phyloP scores from a whole-genome alignment of 257 asterid species.

The Buddleja alternifolia region DNA sequence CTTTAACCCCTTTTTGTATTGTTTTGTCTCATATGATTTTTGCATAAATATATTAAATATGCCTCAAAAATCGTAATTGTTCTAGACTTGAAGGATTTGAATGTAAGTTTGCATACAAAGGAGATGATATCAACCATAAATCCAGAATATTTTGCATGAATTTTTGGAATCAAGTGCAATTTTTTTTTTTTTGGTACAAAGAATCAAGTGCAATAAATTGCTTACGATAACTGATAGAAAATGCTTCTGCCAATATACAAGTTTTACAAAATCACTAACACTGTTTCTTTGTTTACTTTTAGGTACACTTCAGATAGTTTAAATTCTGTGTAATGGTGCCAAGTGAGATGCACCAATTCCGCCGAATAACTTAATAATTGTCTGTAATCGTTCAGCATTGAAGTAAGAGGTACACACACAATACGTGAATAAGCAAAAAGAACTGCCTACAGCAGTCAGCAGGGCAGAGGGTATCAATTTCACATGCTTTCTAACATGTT shows the following conservation, averaged over 20 bases:
- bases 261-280: background rate
- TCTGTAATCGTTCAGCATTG: too few species aligned
- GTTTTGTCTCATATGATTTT: constrained; percentile 98
- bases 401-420: too few species aligned
- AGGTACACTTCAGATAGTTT: background rate
- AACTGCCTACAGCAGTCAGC: too few species aligned
- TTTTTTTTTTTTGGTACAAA: too few species aligned
- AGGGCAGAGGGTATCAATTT: too few species aligned
- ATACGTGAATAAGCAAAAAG: too few species aligned
- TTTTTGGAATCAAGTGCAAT: too few species aligned
- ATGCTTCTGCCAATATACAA: background rate
- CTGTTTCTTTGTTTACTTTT: background rate
- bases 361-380: too few species aligned
- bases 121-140: constrained; percentile 14
- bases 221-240: background rate
- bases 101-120: background rate
- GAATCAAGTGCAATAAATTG: background rate
- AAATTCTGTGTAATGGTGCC: constrained; percentile 8
- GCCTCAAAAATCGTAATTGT: constrained; percentile 22
- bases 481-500: too few species aligned
- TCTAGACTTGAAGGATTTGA: background rate
- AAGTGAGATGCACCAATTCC: too few species aligned
- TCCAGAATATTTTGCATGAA: background rate
- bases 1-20: constrained; percentile 95
- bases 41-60: constrained; percentile 36